These are phyloP conservation scores for Chaetomium fimeti DNA, from an alignment of 495 filamentous ascomycete genomes.

Conservation along the genomic window DNA sequence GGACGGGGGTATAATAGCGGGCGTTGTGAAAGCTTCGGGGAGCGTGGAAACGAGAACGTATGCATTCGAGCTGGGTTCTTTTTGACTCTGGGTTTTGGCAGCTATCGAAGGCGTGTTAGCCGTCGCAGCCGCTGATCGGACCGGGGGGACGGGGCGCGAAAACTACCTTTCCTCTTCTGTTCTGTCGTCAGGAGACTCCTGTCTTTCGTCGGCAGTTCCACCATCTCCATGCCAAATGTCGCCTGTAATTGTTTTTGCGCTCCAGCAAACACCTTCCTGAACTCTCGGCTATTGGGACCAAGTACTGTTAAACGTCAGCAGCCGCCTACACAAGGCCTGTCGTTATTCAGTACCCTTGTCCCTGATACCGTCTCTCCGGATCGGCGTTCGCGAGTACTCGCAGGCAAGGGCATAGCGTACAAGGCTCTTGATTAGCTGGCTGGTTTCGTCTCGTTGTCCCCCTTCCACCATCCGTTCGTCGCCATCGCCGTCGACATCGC, in stretches of 20 bases:
- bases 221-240: constrained; percentile 83
- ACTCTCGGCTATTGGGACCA: constrained; percentile 55
- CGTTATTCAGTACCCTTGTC: constrained; percentile 56
- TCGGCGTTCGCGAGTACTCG: constrained; percentile 78
- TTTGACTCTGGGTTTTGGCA: constrained; percentile 45
- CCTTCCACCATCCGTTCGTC: constrained; percentile 42
- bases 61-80: constrained; percentile 56
- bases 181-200: constrained; percentile 80
- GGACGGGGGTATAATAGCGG: constrained; percentile 66
- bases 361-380: constrained; percentile 74
- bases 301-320: constrained; percentile 45
- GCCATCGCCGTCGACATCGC: constrained; percentile 35
- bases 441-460: constrained; percentile 39
- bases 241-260: constrained; percentile 63
- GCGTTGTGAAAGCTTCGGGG: constrained; percentile 60
- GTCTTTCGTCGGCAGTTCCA: constrained; percentile 75
- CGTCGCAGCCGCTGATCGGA: neutral
- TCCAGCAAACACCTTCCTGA: constrained; percentile 65
- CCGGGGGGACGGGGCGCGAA: neutral
- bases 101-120: constrained; percentile 30
- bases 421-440: constrained; percentile 78
- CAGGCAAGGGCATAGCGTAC: constrained; percentile 86
- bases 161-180: constrained; percentile 59
- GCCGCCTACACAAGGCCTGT: neutral
- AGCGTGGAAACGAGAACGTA: constrained; percentile 75